Evolutionary conservation across 495 filamentous ascomycete species (phyloP).

Genomic region (Patellaria atrata): DNA sequence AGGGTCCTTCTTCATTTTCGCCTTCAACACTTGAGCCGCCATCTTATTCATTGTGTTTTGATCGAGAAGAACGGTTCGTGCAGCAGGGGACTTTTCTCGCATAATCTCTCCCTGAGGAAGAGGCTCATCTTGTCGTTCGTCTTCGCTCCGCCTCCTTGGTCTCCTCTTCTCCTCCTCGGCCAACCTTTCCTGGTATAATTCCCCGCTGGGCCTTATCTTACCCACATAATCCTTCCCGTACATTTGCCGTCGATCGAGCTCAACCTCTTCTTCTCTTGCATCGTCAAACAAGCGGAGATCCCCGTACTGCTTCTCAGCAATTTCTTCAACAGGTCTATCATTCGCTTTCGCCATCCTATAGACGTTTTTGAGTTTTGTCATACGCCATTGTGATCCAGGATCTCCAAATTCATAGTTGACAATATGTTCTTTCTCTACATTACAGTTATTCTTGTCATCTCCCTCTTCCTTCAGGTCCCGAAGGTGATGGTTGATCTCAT

Average conservation of each 20-base stretch:
- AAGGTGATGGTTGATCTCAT: slow-evolving; percentile 66
- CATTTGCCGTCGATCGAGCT: slow-evolving; percentile 66
- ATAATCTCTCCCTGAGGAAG: slow-evolving; percentile 34
- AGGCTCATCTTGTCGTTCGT: slow-evolving; percentile 31
- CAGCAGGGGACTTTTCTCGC: slow-evolving; percentile 28
- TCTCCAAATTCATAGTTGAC: slow-evolving; percentile 84
- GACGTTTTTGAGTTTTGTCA: slow-evolving; percentile 81
- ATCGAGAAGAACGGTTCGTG: slow-evolving; percentile 41
- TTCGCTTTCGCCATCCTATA: slow-evolving; percentile 67
- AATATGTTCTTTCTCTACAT: slow-evolving; percentile 34
- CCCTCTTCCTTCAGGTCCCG: slow-evolving; percentile 43
- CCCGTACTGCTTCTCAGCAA: slow-evolving; percentile 72
- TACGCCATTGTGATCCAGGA: slow-evolving; percentile 78
- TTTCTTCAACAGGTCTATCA: slow-evolving; percentile 54
- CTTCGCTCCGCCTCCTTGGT: slow-evolving; percentile 22
- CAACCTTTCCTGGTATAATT: slow-evolving; percentile 67
- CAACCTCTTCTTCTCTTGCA: slow-evolving; percentile 85
- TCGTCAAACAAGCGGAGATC: slow-evolving; percentile 78
- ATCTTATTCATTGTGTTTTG: slow-evolving; percentile 74
- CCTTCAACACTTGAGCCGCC: slow-evolving; percentile 87
- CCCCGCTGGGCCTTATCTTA: slow-evolving; percentile 78
- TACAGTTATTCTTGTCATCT: slow-evolving; percentile 29
- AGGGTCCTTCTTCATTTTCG: slow-evolving; percentile 61
- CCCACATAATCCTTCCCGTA: slow-evolving; percentile 80
- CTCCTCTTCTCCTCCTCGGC: slow-evolving; percentile 34